These are phyloP conservation scores for Colletotrichum gloeosporioides DNA, from an alignment of 2,329 filamentous ascomycete species.

Conservation along the genomic window DNA sequence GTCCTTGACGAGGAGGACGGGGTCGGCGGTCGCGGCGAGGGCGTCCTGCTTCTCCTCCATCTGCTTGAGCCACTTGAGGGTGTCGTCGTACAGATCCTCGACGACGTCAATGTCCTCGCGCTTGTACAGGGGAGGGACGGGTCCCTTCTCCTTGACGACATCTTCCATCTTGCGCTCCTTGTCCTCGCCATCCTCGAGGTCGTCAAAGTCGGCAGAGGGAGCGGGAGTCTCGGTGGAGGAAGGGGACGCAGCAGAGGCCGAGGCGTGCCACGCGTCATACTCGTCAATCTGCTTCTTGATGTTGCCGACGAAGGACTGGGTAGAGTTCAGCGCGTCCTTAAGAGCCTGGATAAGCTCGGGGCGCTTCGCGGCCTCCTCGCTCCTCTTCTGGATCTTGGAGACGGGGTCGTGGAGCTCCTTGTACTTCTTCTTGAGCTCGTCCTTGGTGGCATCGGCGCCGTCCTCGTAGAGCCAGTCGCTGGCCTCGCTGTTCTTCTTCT, in stretches of 20 bases:
- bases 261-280: constrained; percentile 66
- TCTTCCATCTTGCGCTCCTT: constrained; percentile 50
- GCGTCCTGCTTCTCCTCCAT: constrained; percentile 74
- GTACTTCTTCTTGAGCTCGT: constrained; percentile 77
- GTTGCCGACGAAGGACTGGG: constrained; percentile 71
- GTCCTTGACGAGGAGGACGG: constrained; percentile 76
- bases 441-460: constrained; percentile 75
- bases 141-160: constrained; percentile 49
- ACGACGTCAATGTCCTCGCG: constrained; percentile 73
- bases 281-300: constrained; percentile 75
- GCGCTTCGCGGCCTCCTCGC: constrained; percentile 73
- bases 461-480: constrained; percentile 94
- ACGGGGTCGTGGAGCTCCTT: constrained; percentile 80
- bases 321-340: constrained; percentile 73
- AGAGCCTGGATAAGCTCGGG: constrained; percentile 73
- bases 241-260: constrained; percentile 53
- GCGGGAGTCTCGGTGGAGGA: constrained; percentile 43
- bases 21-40: constrained; percentile 73
- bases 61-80: constrained; percentile 76
- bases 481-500: constrained; percentile 69
- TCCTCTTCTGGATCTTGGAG: constrained; percentile 76
- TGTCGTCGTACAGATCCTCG: constrained; percentile 65
- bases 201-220: constrained; percentile 66
- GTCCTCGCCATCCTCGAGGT: constrained; percentile 75
- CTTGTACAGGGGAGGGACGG: constrained; percentile 72